A percentile compares a stretch with the other conserved stretches of the same genome.
These are phyloP conservation scores for Aspergillus affinis DNA, from an alignment of 495 filamentous ascomycete genomes.

Conservation along the genomic window DNA sequence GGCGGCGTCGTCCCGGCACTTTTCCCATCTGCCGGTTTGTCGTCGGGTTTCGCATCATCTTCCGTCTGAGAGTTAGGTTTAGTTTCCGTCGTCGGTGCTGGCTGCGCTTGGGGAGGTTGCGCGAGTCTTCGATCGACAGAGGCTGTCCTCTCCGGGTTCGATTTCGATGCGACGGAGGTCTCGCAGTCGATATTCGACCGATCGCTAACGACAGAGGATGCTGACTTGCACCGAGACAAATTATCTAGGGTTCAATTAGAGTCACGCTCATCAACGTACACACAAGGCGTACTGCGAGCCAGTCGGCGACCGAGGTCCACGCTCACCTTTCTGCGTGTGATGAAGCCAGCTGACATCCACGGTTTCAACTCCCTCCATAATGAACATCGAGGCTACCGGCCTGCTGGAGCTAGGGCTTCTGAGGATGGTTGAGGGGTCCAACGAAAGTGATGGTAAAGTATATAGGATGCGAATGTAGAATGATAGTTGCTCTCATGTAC, in stretches of 20 bases:
- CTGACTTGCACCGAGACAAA: constrained; percentile 42
- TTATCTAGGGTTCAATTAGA: constrained; percentile 27
- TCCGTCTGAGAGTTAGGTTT: constrained; percentile 24
- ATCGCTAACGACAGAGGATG: constrained; percentile 32
- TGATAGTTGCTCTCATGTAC: not conserved
- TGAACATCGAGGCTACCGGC: constrained; percentile 7
- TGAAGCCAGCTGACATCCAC: constrained; percentile 72
- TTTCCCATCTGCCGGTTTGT: constrained; percentile 26
- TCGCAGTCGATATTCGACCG: constrained; percentile 26
- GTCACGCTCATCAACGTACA: not conserved
- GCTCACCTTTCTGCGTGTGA: constrained; percentile 62
- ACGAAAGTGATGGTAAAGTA: not conserved
- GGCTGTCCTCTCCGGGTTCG: constrained; percentile 19
- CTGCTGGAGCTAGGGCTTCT: not conserved
- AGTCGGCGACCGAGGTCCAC: not conserved
- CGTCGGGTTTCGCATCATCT: constrained; percentile 20
- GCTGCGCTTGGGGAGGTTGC: constrained; percentile 19
- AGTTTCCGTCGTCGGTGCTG: constrained; percentile 13
- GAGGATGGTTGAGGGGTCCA: not conserved
- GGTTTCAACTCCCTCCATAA: constrained; percentile 63
- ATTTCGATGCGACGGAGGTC: constrained; percentile 17
- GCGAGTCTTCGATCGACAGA: constrained; percentile 24
- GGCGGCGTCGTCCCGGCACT: constrained; percentile 23
- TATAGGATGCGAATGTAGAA: not conserved
- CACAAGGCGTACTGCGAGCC: not conserved